Base-by-base conservation (phyloP, 331 rosid species). In the Spiraea crenata region DNA sequence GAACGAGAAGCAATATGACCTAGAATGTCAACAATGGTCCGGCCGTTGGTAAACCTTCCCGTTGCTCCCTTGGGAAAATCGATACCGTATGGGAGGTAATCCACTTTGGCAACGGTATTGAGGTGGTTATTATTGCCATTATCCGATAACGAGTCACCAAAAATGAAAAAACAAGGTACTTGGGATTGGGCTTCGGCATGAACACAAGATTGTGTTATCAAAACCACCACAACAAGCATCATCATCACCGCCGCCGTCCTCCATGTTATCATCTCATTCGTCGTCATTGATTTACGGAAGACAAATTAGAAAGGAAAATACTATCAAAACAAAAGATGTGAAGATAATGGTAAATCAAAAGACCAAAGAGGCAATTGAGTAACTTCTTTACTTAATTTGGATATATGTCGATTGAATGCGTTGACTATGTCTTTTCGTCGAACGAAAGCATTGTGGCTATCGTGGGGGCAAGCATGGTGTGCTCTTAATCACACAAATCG, bases 61-160 rank as follows among this genome's bases (percentile, higher is more conserved):
- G 95, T 88, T 4, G 95, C 81, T 7, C 82, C 80, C 25, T 0
- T 2, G 0, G 90, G 85, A 48, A 83, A 88, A 70, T 90, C 92
- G 73, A 85, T 66, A 0, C 95, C 97, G 68, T 88, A 88, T 11
- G 97, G 91, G 0, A 0, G 9, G 39, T 69, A 70, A 70, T 90
- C 76, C 40, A 12, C 89, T 74, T 70, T 90, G 0, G 86, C 74
- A 4, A 13, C 0, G 0, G 95, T 86, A 0, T 2, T 0, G 51
- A 83, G 80, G 0, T 14, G 0, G 52, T 86, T 88, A 70, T 90
- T 91, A 57, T 88, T 91, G 41, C 92, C 97, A 64, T 62, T 56
- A 17, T 90, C 96, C 5, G 76, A 67, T 8, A 90, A 61, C 11
- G 97, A 91, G 67, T 91, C 95, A 2, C 95, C 97, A 50, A 91